Conservation (phyloP, 148 eudicot genomes). For the Fagopyrum esculentum region DNA sequence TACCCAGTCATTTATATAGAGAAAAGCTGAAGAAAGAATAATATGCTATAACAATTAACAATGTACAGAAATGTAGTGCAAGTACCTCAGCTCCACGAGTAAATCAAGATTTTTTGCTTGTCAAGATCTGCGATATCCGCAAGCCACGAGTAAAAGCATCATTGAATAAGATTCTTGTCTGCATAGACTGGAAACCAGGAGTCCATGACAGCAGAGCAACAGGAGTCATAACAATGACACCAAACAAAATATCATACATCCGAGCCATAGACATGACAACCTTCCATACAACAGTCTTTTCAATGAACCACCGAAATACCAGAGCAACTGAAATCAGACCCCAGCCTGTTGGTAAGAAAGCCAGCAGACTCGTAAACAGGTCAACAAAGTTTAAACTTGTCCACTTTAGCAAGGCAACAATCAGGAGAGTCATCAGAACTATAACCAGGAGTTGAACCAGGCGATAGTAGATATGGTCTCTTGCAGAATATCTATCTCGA, state of each 20-base stretch:
- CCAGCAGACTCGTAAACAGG: constrained; percentile 69
- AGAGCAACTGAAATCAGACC: constrained; percentile 75
- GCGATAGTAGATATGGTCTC: constrained; percentile 79
- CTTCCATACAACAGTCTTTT: constrained; percentile 50
- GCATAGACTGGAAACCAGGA: constrained; percentile 97
- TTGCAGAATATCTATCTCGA: constrained; percentile 66
- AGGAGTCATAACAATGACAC: constrained; percentile 74
- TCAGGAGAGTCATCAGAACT: constrained; percentile 40
- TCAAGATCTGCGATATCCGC: constrained; percentile 69
- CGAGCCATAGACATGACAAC: constrained; percentile 70
- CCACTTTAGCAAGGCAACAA: constrained; percentile 56
- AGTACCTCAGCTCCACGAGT: background rate
- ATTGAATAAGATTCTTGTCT: constrained; percentile 87
- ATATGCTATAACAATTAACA: background rate
- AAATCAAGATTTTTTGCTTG: constrained; percentile 46
- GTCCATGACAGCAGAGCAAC: constrained; percentile 82
- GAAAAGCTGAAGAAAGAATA: background rate
- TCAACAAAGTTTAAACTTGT: constrained; percentile 52
- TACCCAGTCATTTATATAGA: background rate
- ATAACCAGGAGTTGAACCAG: constrained; percentile 75
- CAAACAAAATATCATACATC: constrained; percentile 71
- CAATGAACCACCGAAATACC: constrained; percentile 57
- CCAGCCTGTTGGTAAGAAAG: constrained; percentile 90
- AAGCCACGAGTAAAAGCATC: constrained; percentile 91
- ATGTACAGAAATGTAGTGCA: background rate